These are phyloP conservation scores for Agapanthus africanus DNA, from an alignment of 106 monocot genomes.

Conservation along the genomic window DNA sequence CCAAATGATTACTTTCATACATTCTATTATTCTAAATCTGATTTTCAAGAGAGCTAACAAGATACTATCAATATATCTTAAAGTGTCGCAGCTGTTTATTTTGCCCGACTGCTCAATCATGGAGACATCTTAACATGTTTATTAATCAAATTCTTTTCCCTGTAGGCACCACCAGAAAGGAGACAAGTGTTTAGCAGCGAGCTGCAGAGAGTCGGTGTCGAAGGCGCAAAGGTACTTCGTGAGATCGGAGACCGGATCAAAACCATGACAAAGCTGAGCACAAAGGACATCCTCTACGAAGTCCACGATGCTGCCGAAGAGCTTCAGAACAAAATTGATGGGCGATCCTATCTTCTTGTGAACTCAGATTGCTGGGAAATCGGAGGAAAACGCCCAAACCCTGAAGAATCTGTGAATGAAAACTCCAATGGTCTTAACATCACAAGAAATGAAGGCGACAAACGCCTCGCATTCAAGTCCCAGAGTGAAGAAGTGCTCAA, in stretches of 20 bases:
- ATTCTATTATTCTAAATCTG: no score
- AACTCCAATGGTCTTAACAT: neutral
- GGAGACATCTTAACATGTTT: neutral
- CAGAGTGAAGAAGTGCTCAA: no score
- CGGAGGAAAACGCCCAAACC: slow-evolving; percentile 16
- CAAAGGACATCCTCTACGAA: slow-evolving; percentile 47
- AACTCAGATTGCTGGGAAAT: slow-evolving; percentile 79
- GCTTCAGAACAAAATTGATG: slow-evolving; percentile 74
- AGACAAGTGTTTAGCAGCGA: slow-evolving; percentile 64
- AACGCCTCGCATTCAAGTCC: slow-evolving; percentile 26
- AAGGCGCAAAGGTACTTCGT: slow-evolving; percentile 78
- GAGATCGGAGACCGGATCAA: slow-evolving; percentile 72
- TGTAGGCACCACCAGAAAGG: slow-evolving; percentile 75
- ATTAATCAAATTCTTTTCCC: neutral
- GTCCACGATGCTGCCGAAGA: slow-evolving; percentile 78
- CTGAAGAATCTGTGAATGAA: slow-evolving; percentile 12
- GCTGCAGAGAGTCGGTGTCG: slow-evolving; percentile 58
- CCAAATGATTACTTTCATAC: no score
- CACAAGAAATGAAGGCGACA: neutral
- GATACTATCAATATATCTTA: neutral
- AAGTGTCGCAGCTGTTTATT: neutral
- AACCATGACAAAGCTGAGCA: slow-evolving; percentile 54
- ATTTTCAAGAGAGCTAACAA: neutral
- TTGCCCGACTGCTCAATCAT: neutral
- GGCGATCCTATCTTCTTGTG: slow-evolving; percentile 77